phyloP scores from a whole-genome alignment of 1,139 yeast species.

The Ogataea hybrid region DNA sequence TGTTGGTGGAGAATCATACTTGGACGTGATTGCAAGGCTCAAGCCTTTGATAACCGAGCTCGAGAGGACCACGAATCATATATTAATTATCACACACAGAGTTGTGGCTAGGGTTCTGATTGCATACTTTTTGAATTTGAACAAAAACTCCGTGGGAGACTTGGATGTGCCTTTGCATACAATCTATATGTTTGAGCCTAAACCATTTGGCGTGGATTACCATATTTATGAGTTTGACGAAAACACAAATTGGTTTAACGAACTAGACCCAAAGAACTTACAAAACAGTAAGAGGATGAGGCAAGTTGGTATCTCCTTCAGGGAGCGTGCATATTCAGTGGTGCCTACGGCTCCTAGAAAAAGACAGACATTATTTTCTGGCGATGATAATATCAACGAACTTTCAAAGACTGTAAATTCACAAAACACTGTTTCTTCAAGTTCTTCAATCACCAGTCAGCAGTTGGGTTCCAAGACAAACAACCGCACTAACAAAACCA shows the following conservation, averaged over 20 bases:
- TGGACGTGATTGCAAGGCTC: slow-evolving; percentile 88
- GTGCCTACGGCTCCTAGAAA: slow-evolving; percentile 66
- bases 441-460: background rate
- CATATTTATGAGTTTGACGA: slow-evolving; percentile 85
- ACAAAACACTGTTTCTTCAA: background rate
- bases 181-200: slow-evolving; percentile 83
- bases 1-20: slow-evolving; percentile 93
- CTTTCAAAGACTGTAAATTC: too few species aligned
- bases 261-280: slow-evolving; percentile 66
- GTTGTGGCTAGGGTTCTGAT: slow-evolving; percentile 85
- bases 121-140: slow-evolving; percentile 86
- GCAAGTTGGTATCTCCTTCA: slow-evolving; percentile 65
- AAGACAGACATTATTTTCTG: background rate
- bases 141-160: slow-evolving; percentile 80
- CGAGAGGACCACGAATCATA: slow-evolving; percentile 88
- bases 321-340: slow-evolving; percentile 66
- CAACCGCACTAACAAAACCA: slow-evolving; percentile 15
- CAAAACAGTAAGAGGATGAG: slow-evolving; percentile 49
- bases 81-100: slow-evolving; percentile 79
- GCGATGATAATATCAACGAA: too few species aligned
- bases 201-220: slow-evolving; percentile 95
- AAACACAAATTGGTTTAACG: slow-evolving; percentile 69
- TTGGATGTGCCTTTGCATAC: slow-evolving; percentile 92
- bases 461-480: too few species aligned
- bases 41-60: slow-evolving; percentile 90